phyloP scores from a whole-genome alignment of 371 early-diverging fungal genomes.

The Batkoa obscura region DNA sequence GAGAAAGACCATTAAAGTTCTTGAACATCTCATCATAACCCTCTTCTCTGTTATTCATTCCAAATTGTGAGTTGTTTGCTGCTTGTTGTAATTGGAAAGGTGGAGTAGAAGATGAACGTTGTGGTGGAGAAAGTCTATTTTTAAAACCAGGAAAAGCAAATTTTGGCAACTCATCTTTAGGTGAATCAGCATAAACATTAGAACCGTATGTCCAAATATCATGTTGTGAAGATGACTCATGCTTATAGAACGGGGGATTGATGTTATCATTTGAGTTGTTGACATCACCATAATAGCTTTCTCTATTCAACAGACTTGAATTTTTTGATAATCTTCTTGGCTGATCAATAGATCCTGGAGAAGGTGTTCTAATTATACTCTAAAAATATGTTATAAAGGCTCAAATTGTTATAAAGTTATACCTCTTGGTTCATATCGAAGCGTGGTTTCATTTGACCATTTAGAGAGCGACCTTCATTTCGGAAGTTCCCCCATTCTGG shows the following conservation, averaged over 20 bases:
- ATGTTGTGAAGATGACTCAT: background rate
- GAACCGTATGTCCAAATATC: background rate
- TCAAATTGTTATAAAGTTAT: too few relatives aligned
- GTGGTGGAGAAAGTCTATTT: slow-evolving; percentile 22
- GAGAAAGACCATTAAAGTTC: slow-evolving; percentile 13
- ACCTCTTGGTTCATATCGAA: background rate
- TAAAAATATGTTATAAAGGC: too few relatives aligned
- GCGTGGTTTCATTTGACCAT: background rate
- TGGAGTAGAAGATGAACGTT: slow-evolving; percentile 34
- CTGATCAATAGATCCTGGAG: background rate
- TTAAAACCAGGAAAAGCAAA: slow-evolving; percentile 14
- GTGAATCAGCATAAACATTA: background rate
- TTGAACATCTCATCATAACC: slow-evolving; percentile 12
- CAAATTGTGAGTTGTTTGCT: slow-evolving; percentile 15
- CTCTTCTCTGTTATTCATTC: slow-evolving; percentile 10
- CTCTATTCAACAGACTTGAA: slow-evolving; percentile 8
- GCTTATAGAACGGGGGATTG: background rate
- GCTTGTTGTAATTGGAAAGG: slow-evolving; percentile 23
- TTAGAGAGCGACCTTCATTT: background rate
- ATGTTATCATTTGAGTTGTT: background rate
- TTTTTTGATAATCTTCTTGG: slow-evolving; percentile 1
- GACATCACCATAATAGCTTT: background rate
- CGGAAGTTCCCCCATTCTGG: background rate
- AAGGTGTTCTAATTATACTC: background rate
- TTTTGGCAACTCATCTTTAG: background rate